Conservation (phyloP, 306 rosid species). For the Geum urbanum region DNA sequence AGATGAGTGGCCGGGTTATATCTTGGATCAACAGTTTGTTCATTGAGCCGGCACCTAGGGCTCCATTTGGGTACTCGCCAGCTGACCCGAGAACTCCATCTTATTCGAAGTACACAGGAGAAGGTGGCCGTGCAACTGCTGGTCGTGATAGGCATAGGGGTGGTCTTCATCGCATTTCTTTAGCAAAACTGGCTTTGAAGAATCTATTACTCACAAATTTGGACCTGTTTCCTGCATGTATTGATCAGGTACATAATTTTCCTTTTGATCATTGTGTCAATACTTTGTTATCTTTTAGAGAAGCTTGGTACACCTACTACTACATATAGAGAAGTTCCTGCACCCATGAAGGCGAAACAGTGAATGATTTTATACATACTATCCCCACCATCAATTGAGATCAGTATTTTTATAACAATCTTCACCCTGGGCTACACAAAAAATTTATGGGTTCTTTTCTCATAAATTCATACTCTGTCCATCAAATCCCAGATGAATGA, state of each 20-base stretch:
- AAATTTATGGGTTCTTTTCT: background rate
- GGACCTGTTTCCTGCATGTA: constrained; percentile 97
- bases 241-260: constrained; percentile 77
- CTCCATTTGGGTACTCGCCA: constrained; percentile 97
- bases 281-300: background rate
- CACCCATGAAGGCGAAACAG: background rate
- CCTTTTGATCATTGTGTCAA: constrained; percentile 5
- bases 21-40: constrained; percentile 96
- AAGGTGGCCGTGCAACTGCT: constrained; percentile 74
- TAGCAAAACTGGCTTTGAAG: constrained; percentile 91
- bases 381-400: background rate
- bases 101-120: constrained; percentile 75
- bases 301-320: background rate
- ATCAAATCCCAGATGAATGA: background rate
- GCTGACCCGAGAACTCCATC: constrained; percentile 99
- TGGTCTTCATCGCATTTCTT: constrained; percentile 75
- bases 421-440: background rate
- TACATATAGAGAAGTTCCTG: background rate
- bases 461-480: background rate
- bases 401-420: background rate
- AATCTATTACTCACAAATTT: constrained; percentile 86
- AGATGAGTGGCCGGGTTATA: constrained; percentile 97
- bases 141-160: constrained; percentile 96
- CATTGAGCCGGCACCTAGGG: constrained; percentile 88
- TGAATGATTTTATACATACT: background rate